Base-by-base conservation (phyloP, 345 rosid species). In the Laguncularia racemosa region DNA sequence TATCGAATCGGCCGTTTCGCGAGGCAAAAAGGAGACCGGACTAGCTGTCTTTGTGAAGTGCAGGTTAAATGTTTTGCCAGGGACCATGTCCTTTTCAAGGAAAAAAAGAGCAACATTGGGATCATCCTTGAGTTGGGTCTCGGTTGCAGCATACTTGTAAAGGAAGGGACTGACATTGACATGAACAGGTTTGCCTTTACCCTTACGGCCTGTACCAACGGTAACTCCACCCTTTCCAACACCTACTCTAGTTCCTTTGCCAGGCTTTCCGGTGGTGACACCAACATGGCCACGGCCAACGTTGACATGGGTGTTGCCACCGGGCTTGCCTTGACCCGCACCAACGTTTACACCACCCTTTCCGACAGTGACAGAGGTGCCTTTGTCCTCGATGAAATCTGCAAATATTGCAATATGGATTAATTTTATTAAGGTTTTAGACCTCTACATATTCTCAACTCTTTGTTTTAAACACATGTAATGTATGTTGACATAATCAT, bases 201-300 rank as follows among this genome's bases (percentile, higher is more conserved):
- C 28, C 76, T 83, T 86, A 61, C 21, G 61, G 18, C 88, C 81
- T 49, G 86, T 52, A 71, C 14, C 61, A 38, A 83, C 95, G 13
- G 65, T 55, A 23, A 80, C 92, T 51, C 93, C 95, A 3, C 93
- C 93, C 73, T 87, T 83, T 63, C 95, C 95, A 0, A 84, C 95
- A 20, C 84, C 81, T 23, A 84, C 95, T 8, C 44, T 65, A 62
- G 95, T 83, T 55, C 88, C 56, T 16, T 56, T 63, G 0, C 72
- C 78, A 0, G 83, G 76, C 55, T 70, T 80, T 12, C 89, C 85
- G 0, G 40, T 33, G 40, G 40, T 33, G 40, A 33, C 40, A 33
- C 40, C 40, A 33, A 33, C 40, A 33, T 33, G 10, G 40, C 40
- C 40, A 33, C 7, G 40, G 40, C 40, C 40, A 0, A 33, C 40